Evolutionary conservation across 768 basidiomycete genomes (phyloP).

Genomic region (Trichaptum fuscoviolaceum): DNA sequence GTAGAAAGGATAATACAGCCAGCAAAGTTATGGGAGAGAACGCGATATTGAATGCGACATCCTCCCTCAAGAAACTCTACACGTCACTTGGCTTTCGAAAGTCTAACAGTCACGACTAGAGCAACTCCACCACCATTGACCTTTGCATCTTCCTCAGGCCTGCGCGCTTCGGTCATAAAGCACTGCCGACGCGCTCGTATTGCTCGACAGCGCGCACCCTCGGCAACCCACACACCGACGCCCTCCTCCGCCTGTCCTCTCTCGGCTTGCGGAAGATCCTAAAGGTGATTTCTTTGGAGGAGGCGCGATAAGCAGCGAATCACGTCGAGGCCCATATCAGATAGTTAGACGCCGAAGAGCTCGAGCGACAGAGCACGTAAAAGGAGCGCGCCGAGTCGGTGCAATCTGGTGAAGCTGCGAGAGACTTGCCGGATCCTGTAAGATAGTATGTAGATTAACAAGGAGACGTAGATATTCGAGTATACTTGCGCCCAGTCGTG

Average conservation of each 20-base stretch:
- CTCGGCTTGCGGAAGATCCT: slow-evolving; percentile 13
- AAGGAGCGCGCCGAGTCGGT: slow-evolving; percentile 10
- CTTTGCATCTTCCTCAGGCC: slow-evolving; percentile 3
- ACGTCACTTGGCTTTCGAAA: slow-evolving; percentile 6
- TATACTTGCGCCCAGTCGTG: too few relatives aligned
- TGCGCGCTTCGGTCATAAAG: not conserved
- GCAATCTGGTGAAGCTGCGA: slow-evolving; percentile 7
- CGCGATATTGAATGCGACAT: slow-evolving; percentile 15
- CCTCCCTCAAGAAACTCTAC: slow-evolving; percentile 12
- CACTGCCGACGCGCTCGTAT: slow-evolving; percentile 15
- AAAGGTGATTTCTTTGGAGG: slow-evolving; percentile 9
- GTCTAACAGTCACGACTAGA: slow-evolving; percentile 3
- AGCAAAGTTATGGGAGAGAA: slow-evolving; percentile 16
- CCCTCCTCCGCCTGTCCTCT: slow-evolving; percentile 11
- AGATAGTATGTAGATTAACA: too few relatives aligned
- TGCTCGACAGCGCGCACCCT: slow-evolving; percentile 16
- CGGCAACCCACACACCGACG: slow-evolving; percentile 15
- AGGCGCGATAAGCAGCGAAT: not conserved
- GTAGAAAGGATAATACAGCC: slow-evolving; percentile 12
- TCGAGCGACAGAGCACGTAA: slow-evolving; percentile 10
- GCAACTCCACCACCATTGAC: not conserved
- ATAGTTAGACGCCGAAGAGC: slow-evolving; percentile 14
- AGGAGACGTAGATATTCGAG: too few relatives aligned
- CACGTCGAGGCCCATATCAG: not conserved
- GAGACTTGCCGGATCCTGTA: not conserved